Base-by-base conservation (phyloP, 306 rosid species). In the Lathyrus oleraceus region DNA sequence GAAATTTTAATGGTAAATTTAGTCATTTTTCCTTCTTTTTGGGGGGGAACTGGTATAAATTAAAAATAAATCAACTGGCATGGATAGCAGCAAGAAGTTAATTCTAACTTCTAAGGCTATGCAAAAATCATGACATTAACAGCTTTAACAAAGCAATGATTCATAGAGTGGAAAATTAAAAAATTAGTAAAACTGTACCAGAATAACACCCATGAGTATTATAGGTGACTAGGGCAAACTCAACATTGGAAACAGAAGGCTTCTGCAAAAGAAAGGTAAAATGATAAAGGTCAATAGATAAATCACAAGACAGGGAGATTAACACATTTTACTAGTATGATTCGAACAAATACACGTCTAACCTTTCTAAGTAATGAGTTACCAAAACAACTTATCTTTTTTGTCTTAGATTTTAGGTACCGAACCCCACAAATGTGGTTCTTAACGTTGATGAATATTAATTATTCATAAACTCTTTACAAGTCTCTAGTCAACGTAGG, bases 131-230 rank as follows among this genome's bases (percentile, higher is more conserved):
- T 44, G 63, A 47, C 47, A 67, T 32, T 16, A 47, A 20, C 39
- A 16, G 19, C 16, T 43, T 60, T 21, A 52, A 58, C 57, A 61
- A 66, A 73, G 53, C 32, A 39, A 74, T 28, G 16, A 66, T 67
- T 8, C 69, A 61, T 30, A 57, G 9, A 69, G 73, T 30, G 68
- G 8, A 30, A 44, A 32, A 12, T 62, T 59, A 64, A 32, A 76
- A 69, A 56, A 76, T 5, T 19, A 60, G 71, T 74, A 85, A 80
- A 65, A 42, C 66, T 75, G 21, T 85, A 94, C 99, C 96, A 77
- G 91, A 94, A 82, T 87, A 91, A 47, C 95, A 87, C 85, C 99
- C 99, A 73, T 87, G 97, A 61, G 97, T 87, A 78, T 84, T 79
- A 80, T 72, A 91, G 12, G 86, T 85, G 84, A 91, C 97, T 65